phyloP scores from a whole-genome alignment of 257 asterid species.

The Prunella vulgaris region DNA sequence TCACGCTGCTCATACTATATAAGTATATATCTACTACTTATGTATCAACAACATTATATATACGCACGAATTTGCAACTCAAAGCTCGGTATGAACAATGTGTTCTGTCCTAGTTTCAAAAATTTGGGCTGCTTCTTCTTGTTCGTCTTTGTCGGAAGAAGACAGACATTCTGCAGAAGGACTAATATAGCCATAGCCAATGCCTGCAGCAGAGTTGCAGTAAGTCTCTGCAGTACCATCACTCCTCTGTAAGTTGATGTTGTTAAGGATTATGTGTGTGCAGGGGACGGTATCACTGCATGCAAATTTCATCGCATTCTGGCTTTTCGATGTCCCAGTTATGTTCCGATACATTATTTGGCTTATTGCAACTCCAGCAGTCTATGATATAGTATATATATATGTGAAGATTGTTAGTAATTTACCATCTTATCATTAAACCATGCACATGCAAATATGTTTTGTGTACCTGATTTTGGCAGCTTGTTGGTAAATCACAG shows the following conservation, averaged over 20 bases:
- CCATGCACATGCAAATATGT: background rate
- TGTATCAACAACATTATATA: background rate
- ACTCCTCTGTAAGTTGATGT: slow-evolving; percentile 56
- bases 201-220: slow-evolving; percentile 82
- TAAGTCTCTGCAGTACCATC: slow-evolving; percentile 82
- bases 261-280: slow-evolving; percentile 67
- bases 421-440: background rate
- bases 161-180: slow-evolving; percentile 81
- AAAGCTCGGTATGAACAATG: slow-evolving; percentile 67
- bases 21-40: background rate
- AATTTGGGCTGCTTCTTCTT: slow-evolving; percentile 21
- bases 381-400: no score
- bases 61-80: slow-evolving; percentile 3
- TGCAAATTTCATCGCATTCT: slow-evolving; percentile 73
- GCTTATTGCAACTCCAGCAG: slow-evolving; percentile 76
- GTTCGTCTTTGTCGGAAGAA: slow-evolving; percentile 40
- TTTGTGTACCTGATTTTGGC: slow-evolving; percentile 66
- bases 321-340: slow-evolving; percentile 66
- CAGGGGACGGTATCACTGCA: slow-evolving; percentile 91
- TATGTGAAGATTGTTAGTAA: background rate
- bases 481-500: slow-evolving; percentile 67
- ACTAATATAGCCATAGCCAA: slow-evolving; percentile 58
- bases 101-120: slow-evolving; percentile 23
- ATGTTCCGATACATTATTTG: slow-evolving; percentile 71
- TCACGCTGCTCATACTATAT: background rate